Conservation (phyloP, 2,329 filamentous ascomycete species). For the Colletotrichum simmondsii region DNA sequence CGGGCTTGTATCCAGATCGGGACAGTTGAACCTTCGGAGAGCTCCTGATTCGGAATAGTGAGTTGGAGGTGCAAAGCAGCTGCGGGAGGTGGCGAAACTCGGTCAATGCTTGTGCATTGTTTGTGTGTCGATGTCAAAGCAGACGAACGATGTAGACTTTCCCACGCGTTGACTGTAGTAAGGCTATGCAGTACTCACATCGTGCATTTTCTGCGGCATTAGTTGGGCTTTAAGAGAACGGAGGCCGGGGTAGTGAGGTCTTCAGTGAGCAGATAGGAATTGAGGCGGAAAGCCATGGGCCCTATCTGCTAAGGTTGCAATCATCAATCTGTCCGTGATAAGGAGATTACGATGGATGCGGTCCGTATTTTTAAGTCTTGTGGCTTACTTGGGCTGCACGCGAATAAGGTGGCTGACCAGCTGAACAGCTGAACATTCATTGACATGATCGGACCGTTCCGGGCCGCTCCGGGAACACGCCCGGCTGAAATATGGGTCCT, state of each 20-base stretch:
- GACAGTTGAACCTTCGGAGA: constrained; percentile 11
- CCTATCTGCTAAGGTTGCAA: background rate
- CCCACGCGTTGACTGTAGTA: background rate
- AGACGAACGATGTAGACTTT: background rate
- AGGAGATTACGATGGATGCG: background rate
- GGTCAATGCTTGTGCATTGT: constrained; percentile 3
- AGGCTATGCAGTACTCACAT: no score
- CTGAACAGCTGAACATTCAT: background rate
- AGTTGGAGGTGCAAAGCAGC: background rate
- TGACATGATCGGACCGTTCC: background rate
- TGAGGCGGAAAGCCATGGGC: background rate
- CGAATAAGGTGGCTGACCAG: background rate
- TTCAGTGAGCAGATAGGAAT: background rate
- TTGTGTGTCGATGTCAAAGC: constrained; percentile 6
- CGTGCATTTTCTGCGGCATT: background rate
- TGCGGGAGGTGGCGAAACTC: constrained; percentile 12
- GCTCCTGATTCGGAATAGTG: constrained; percentile 1
- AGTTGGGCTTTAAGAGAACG: background rate
- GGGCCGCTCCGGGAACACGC: background rate
- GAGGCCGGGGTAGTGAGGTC: background rate
- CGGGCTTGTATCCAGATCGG: background rate
- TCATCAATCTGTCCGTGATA: background rate
- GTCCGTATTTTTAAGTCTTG: background rate
- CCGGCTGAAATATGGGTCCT: background rate
- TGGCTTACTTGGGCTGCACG: background rate